Evolutionary conservation across 495 filamentous ascomycete genomes (phyloP), one percentile per base, ranked within the genome.

Genomic region (Alectoria sarmentosa): DNA sequence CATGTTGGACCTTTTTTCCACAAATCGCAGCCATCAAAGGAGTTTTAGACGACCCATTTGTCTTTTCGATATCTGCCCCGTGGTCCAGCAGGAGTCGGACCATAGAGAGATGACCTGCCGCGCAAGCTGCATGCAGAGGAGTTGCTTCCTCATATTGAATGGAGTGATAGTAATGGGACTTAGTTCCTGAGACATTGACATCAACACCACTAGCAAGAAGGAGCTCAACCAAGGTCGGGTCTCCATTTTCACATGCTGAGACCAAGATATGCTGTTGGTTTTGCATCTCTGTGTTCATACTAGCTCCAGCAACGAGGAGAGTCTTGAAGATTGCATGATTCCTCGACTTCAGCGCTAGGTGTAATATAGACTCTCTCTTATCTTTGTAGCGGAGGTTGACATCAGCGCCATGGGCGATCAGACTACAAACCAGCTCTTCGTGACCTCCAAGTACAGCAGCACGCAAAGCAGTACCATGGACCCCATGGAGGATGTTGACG

Each of bases 381-480:
- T 44, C 17, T n/a, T 44, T 9, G 9, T n/a, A 21, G 19, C 55
- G 32, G n/a, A 37, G 30, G 37, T 38, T 58, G 14, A 60, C 36
- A 60, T 60, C 58, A 17, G 58, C 58, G 38, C 58, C 58, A 39
- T 28, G 41, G 34, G 36, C n/a, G 19, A 46, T 44, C 9, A 39
- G 52, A 61, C 6, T 34, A 4, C n/a, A 15, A 17, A 62, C 44
- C 1, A 62, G 9, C 4, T 55, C 36, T 10, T 55, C 61, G 28
- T 62, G 61, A 41, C 61, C 44, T 21, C 44, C 15, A 32, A 54
- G 19, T 39, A 34, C 30, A 19, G 61, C 61, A n/a, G 61, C 61
- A 34, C 41, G 44, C 46, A 62, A 10, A 28, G 61, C 61, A 17
- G 41, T 38, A 10, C 32, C n/a, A 15, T 38, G 17, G 17, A 14